phyloP scores from a whole-genome alignment of 2,329 filamentous ascomycete species.

The Pseudogymnoascus sp. region DNA sequence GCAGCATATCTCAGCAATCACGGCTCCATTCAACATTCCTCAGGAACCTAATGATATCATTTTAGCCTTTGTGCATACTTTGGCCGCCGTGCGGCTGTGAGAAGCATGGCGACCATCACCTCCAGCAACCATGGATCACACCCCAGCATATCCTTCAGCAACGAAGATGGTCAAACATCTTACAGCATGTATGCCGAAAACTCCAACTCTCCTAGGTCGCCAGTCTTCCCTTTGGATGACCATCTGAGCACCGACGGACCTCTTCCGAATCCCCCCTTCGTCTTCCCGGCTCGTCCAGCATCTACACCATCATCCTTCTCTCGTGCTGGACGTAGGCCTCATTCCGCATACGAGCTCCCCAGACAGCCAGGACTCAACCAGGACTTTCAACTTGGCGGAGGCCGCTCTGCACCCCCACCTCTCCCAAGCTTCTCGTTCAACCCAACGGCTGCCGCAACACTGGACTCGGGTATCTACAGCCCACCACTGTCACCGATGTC shows the following conservation, averaged over 20 bases:
- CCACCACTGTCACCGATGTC: slow-evolving; percentile 49
- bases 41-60: slow-evolving; percentile 14
- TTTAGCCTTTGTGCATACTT: slow-evolving; percentile 8
- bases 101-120: slow-evolving; percentile 16
- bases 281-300: slow-evolving; percentile 48
- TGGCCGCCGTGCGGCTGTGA: slow-evolving; percentile 15
- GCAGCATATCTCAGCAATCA: not conserved
- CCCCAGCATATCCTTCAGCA: slow-evolving; percentile 13
- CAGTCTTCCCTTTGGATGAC: slow-evolving; percentile 4
- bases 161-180: slow-evolving; percentile 1
- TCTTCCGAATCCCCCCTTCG: slow-evolving; percentile 55
- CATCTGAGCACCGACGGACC: slow-evolving; percentile 26
- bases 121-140: slow-evolving; percentile 12
- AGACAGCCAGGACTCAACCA: slow-evolving; percentile 8
- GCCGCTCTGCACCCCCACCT: slow-evolving; percentile 21
- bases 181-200: slow-evolving; percentile 9
- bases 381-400: slow-evolving; percentile 18
- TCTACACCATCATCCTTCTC: slow-evolving; percentile 41
- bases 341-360: slow-evolving; percentile 32
- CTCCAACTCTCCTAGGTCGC: slow-evolving; percentile 11
- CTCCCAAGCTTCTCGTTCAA: slow-evolving; percentile 29
- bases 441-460: slow-evolving; percentile 21
- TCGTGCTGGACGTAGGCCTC: slow-evolving; percentile 41
- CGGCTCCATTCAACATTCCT: not conserved
- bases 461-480: slow-evolving; percentile 38